Evolutionary conservation across 768 basidiomycete genomes (phyloP).

Genomic region (Leccinum rimulosum): DNA sequence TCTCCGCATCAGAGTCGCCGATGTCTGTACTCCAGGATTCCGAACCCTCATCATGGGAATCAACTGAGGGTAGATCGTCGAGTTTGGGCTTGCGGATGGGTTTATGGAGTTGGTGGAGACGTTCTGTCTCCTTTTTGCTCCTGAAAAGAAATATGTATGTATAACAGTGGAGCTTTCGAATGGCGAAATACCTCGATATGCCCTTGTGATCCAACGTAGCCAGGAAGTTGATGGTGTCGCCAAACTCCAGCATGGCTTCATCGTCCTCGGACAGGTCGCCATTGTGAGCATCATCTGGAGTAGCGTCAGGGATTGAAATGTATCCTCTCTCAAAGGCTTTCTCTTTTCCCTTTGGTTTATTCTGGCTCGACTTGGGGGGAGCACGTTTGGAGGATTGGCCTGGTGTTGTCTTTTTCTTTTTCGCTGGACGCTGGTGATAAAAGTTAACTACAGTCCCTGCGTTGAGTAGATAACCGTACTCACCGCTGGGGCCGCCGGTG

Average conservation of each 20-base stretch:
- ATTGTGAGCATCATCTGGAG: constrained; percentile 20
- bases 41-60: constrained; percentile 64
- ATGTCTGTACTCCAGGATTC: constrained; percentile 47
- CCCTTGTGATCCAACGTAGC: constrained; percentile 68
- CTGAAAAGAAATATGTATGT: constrained; percentile 36
- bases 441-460: neutral
- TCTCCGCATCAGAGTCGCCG: constrained; percentile 32
- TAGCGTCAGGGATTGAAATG: constrained; percentile 56
- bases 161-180: neutral
- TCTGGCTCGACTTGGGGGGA: constrained; percentile 25
- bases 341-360: constrained; percentile 50
- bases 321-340: constrained; percentile 55
- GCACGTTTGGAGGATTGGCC: constrained; percentile 16
- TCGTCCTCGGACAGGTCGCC: constrained; percentile 67
- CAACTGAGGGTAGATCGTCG: constrained; percentile 66
- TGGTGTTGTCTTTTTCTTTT: constrained; percentile 58
- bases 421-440: constrained; percentile 41
- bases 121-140: constrained; percentile 81
- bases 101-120: constrained; percentile 66
- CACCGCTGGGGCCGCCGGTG: constrained; percentile 32
- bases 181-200: constrained; percentile 65
- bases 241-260: constrained; percentile 62
- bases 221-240: constrained; percentile 65
- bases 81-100: constrained; percentile 43
- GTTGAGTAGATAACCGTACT: neutral